Conservation (phyloP, 139 green algal genomes). For the Haematococcus lacustris region DNA sequence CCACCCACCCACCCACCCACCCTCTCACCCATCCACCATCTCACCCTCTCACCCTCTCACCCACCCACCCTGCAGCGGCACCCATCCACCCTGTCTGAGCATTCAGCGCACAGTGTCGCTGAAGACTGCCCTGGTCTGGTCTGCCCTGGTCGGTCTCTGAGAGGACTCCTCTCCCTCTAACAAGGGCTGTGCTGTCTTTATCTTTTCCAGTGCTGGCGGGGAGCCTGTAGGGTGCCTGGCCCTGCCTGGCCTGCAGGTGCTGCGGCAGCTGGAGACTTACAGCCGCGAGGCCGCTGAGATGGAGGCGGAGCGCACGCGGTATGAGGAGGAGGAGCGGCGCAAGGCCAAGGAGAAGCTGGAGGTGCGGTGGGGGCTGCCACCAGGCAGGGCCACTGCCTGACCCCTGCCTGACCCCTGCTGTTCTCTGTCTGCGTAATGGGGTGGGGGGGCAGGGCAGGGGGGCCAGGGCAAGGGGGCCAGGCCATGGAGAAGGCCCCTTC, state of each 20-base stretch:
- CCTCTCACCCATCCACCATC: neutral
- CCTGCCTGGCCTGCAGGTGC: neutral
- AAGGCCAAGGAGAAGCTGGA: conserved; percentile 15
- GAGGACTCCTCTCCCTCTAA: neutral
- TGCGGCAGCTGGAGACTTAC: conserved; percentile 14
- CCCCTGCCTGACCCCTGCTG: neutral
- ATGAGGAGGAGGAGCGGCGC: conserved; percentile 22
- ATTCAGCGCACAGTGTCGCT: neutral
- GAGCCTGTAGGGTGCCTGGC: neutral
- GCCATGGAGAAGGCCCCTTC: neutral
- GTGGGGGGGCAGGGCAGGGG: neutral
- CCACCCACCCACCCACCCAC: neutral
- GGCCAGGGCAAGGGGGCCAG: neutral
- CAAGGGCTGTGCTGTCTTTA: neutral
- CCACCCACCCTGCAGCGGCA: neutral
- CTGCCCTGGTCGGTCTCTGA: neutral
- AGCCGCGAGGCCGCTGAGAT: conserved; percentile 13
- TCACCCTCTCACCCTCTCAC: neutral
- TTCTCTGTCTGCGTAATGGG: neutral
- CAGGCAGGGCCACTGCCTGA: neutral
- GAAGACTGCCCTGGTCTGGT: neutral
- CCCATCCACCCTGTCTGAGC: neutral
- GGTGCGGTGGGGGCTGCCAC: neutral
- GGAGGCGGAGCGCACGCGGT: conserved; percentile 24
- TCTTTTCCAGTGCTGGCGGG: neutral